Evolutionary conservation across 768 basidiomycete species (phyloP).

Genomic region (Lactarius trivialis): DNA sequence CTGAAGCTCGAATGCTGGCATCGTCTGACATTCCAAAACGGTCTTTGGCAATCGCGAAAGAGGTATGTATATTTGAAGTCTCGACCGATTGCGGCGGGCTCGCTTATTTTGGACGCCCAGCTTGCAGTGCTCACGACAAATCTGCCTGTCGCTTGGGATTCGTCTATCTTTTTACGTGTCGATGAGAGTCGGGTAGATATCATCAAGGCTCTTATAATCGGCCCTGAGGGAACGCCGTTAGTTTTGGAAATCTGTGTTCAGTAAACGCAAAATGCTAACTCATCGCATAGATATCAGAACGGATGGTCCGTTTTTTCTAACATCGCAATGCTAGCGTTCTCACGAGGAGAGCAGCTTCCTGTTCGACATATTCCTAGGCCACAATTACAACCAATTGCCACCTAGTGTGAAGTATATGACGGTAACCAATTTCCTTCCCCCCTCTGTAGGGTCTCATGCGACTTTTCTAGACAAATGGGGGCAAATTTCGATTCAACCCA

Average conservation of each 20-base stretch:
- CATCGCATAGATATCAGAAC: constrained; percentile 63
- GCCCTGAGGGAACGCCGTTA: constrained; percentile 89
- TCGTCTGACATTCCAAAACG: constrained; percentile 86
- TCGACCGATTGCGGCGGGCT: neutral
- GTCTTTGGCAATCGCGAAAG: constrained; percentile 91
- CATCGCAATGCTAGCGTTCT: constrained; percentile 3
- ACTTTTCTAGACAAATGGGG: constrained; percentile 64
- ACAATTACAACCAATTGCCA: constrained; percentile 82
- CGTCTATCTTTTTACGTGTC: constrained; percentile 87
- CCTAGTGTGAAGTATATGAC: constrained; percentile 72
- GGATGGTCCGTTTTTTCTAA: constrained; percentile 60
- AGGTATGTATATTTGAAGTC: constrained; percentile 45
- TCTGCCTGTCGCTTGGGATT: constrained; percentile 91
- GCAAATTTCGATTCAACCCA: constrained; percentile 88
- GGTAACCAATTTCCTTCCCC: constrained; percentile 32
- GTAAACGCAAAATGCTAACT: constrained; percentile 2
- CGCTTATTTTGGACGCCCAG: constrained; percentile 34
- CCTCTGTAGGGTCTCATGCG: neutral
- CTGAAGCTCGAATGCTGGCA: constrained; percentile 77
- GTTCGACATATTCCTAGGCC: constrained; percentile 91
- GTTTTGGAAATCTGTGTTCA: constrained; percentile 2
- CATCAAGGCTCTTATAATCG: constrained; percentile 87
- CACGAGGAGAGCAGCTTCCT: constrained; percentile 40
- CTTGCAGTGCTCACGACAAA: constrained; percentile 91
- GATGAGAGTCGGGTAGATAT: constrained; percentile 90